A percentile compares a stretch with the other conserved stretches of the same genome.
Evolutionary conservation across 805 yeast species (phyloP).

Genomic region (Yarrowia keelungensis): DNA sequence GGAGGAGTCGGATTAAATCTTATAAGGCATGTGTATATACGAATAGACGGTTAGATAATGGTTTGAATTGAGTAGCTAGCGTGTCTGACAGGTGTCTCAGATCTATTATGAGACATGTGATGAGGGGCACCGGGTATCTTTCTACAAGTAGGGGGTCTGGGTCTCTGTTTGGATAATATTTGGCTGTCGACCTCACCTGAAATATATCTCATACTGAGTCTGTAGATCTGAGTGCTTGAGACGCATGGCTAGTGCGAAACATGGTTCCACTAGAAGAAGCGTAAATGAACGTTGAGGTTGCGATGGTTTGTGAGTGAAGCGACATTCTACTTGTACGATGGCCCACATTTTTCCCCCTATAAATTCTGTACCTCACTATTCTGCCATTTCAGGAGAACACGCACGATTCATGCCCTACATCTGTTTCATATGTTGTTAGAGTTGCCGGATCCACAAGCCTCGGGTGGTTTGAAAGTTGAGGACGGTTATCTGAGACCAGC

Average conservation of each 20-base stretch:
- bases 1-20: conserved; percentile 51
- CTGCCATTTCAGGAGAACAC: background rate
- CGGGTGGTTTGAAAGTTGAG: background rate
- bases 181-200: no score
- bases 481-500: conserved; percentile 21
- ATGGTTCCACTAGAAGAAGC: background rate
- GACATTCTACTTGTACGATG: no score
- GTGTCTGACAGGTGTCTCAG: background rate
- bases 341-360: no score
- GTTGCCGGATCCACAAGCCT: conserved; percentile 3
- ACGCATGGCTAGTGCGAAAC: background rate
- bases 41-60: conserved; percentile 29
- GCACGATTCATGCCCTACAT: conserved; percentile 9
- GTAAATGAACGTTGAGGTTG: background rate
- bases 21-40: conserved; percentile 21
- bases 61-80: background rate
- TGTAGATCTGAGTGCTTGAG: background rate
- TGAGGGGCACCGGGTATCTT: no score
- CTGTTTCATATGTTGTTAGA: conserved; percentile 10
- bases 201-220: background rate
- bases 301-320: background rate
- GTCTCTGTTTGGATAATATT: no score
- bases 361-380: no score
- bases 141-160: no score
- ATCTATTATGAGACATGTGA: background rate